Percentiles rank a stretch among this genome's conserved stretches.
Evolutionary conservation across 164 flowering plant genomes (phyloP).

Genomic region (Santalum album): DNA sequence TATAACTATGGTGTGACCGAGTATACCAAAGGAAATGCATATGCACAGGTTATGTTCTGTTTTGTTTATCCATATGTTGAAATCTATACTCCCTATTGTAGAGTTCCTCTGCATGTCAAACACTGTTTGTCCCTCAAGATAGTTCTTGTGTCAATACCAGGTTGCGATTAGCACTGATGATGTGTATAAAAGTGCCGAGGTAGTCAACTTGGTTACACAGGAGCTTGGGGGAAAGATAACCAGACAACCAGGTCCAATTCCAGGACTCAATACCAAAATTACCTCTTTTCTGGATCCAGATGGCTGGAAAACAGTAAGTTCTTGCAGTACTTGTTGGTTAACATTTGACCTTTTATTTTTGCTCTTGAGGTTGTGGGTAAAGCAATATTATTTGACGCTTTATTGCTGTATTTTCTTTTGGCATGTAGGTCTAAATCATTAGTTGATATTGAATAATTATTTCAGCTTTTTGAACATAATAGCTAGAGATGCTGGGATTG

Average conservation of each 20-base stretch:
- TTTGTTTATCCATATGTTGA: neutral
- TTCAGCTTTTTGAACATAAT: too few relatives aligned
- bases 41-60: slow-evolving; percentile 67
- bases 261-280: slow-evolving; percentile 89
- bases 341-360: neutral
- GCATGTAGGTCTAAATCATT: too few relatives aligned
- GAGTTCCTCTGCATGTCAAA: too few relatives aligned
- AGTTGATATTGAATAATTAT: too few relatives aligned
- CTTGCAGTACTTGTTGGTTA: neutral
- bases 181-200: slow-evolving; percentile 89
- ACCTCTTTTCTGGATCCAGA: slow-evolving; percentile 90
- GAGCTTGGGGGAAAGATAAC: slow-evolving; percentile 98
- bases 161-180: slow-evolving; percentile 89
- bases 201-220: slow-evolving; percentile 56
- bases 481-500: too few relatives aligned
- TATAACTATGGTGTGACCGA: slow-evolving; percentile 95
- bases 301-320: slow-evolving; percentile 96
- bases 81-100: too few relatives aligned
- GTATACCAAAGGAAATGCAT: slow-evolving; percentile 95
- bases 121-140: slow-evolving; percentile 3
- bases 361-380: neutral
- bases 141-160: slow-evolving; percentile 26
- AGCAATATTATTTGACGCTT: slow-evolving; percentile 1
- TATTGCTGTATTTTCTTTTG: too few relatives aligned
- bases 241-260: slow-evolving; percentile 83